phyloP scores from a whole-genome alignment of 2,329 filamentous ascomycete genomes.

The Phialemonium atrogriseum region DNA sequence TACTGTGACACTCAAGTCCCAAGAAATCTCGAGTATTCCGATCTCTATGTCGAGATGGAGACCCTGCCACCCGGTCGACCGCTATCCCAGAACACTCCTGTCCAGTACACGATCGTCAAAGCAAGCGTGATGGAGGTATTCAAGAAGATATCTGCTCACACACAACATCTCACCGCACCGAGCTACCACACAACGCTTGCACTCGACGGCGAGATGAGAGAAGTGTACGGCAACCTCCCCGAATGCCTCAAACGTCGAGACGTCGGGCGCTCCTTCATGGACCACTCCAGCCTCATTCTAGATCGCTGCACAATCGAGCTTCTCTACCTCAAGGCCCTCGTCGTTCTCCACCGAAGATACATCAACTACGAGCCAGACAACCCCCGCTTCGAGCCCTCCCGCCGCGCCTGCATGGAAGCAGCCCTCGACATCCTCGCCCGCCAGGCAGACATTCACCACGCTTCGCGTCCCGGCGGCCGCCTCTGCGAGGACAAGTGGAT shows the following conservation, averaged over 20 bases:
- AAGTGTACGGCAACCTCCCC: slow-evolving; percentile 23
- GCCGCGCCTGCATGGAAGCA: slow-evolving; percentile 31
- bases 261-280: slow-evolving; percentile 28
- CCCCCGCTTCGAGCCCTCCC: slow-evolving; percentile 27
- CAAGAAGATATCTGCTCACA: no score
- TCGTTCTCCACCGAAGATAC: slow-evolving; percentile 41
- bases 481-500: slow-evolving; percentile 45
- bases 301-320: slow-evolving; percentile 28
- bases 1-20: slow-evolving; percentile 27
- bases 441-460: slow-evolving; percentile 37
- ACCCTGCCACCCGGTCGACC: slow-evolving; percentile 19
- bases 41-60: slow-evolving; percentile 22
- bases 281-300: slow-evolving; percentile 27
- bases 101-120: neutral
- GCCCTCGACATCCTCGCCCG: slow-evolving; percentile 36
- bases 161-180: no score
- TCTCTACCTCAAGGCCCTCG: slow-evolving; percentile 36
- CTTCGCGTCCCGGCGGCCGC: slow-evolving; percentile 38
- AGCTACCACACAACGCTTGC: slow-evolving; percentile 27
- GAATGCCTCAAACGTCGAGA: no score
- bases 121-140: slow-evolving; percentile 2
- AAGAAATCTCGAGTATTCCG: slow-evolving; percentile 28
- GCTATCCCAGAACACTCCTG: neutral
- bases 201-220: slow-evolving; percentile 25
- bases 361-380: slow-evolving; percentile 31